Percentiles rank a stretch among this genome's conserved stretches.
These are phyloP conservation scores for Antrodiella citrinella DNA, from an alignment of 768 basidiomycete genomes.

Conservation along the genomic window DNA sequence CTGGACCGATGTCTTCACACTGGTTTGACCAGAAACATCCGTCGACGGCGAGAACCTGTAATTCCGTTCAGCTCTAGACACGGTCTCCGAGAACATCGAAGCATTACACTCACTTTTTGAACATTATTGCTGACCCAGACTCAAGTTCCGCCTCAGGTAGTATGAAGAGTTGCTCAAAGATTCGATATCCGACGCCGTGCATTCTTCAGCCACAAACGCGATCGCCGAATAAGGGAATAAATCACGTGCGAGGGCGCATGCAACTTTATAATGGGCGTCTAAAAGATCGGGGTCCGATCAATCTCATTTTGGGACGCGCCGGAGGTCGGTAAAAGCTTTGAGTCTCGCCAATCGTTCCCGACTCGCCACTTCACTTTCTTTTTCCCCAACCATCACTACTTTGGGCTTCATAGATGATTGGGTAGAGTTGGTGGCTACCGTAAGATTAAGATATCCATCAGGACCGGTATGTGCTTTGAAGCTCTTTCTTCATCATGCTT, in stretches of 20 bases:
- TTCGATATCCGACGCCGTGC: background rate
- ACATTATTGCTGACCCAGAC: constrained; percentile 3
- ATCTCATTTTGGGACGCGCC: background rate
- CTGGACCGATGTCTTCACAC: constrained; percentile 90
- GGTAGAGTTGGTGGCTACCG: too few relatives aligned
- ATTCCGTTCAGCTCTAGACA: background rate
- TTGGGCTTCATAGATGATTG: background rate
- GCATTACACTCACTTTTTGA: constrained; percentile 11
- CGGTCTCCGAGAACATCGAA: background rate
- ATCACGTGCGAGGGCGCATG: too few relatives aligned
- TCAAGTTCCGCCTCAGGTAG: background rate
- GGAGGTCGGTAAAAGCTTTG: background rate
- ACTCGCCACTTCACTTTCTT: background rate
- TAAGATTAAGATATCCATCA: too few relatives aligned
- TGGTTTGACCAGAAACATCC: constrained; percentile 85
- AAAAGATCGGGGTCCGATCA: background rate
- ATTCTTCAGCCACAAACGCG: background rate
- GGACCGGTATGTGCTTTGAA: too few relatives aligned
- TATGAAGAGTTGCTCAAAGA: background rate
- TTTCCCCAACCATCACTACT: background rate
- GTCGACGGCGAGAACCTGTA: constrained; percentile 61
- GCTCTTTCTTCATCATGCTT: too few relatives aligned
- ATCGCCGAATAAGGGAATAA: too few relatives aligned
- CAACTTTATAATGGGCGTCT: too few relatives aligned
- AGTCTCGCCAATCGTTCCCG: too few relatives aligned